A percentile compares a stretch with the other conserved stretches of the same genome.
These are phyloP conservation scores for Carpinus viminea DNA, from an alignment of 306 rosid genomes.

Conservation along the genomic window DNA sequence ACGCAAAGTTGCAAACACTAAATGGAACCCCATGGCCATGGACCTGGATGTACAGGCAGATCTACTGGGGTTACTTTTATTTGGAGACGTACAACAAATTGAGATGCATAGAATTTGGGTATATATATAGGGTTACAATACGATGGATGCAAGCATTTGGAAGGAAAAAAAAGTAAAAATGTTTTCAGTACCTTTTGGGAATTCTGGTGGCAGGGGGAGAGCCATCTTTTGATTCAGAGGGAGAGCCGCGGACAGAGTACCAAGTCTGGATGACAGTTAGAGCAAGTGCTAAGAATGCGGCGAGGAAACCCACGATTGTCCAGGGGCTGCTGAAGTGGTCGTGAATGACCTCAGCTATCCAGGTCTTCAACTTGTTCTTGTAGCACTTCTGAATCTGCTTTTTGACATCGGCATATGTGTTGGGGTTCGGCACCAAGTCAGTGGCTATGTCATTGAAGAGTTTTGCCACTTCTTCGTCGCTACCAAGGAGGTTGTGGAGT, in stretches of 20 bases:
- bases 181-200: too few species aligned
- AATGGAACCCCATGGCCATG: too few species aligned
- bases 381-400: not conserved
- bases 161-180: too few species aligned
- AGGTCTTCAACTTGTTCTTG: conserved; percentile 17
- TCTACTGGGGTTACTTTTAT: too few species aligned
- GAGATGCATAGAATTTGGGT: too few species aligned
- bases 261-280: conserved; percentile 18
- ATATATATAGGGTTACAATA: too few species aligned
- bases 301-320: conserved; percentile 18
- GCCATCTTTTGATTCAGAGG: too few species aligned
- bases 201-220: too few species aligned
- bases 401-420: not conserved
- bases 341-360: conserved; percentile 27
- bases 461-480: conserved; percentile 25
- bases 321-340: conserved; percentile 29
- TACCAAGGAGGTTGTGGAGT: conserved; percentile 23
- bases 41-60: too few species aligned
- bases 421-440: conserved; percentile 24
- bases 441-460: conserved; percentile 29
- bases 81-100: too few species aligned
- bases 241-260: not conserved
- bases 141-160: too few species aligned
- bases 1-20: too few species aligned
- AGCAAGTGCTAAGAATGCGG: not conserved